Evolutionary conservation across 805 yeast species (phyloP).

Genomic region (Geotrichum ghanense): DNA sequence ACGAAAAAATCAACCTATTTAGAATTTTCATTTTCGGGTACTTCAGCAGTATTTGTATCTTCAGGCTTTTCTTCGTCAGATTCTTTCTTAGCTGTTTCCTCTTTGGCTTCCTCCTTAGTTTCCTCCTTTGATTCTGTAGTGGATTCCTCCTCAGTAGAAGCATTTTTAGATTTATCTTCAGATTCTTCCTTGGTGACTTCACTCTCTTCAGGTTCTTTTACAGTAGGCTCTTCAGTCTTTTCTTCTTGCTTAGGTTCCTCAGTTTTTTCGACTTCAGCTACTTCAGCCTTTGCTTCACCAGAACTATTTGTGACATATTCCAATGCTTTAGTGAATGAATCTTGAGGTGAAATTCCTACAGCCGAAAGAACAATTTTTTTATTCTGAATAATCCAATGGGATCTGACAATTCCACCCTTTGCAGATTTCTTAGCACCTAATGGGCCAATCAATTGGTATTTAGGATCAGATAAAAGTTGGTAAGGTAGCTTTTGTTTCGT

Average conservation of each 20-base stretch:
- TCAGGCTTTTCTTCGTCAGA: too few species aligned
- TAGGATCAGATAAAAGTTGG: constrained; percentile 67
- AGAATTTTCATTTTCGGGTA: too few species aligned
- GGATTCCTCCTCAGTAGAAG: too few species aligned
- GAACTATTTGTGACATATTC: constrained; percentile 10
- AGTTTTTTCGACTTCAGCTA: constrained; percentile 2
- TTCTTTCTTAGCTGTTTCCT: too few species aligned
- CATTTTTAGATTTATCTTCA: too few species aligned
- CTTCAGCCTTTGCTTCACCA: constrained; percentile 1
- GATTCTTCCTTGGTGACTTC: too few species aligned
- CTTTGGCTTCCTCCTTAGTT: too few species aligned
- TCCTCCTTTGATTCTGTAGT: too few species aligned
- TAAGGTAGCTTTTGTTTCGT: constrained; percentile 64
- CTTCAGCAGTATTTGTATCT: too few species aligned
- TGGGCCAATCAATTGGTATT: constrained; percentile 50
- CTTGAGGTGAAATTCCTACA: constrained; percentile 38
- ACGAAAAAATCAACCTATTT: too few species aligned
- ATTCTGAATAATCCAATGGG: constrained; percentile 84
- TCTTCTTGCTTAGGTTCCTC: constrained; percentile 1
- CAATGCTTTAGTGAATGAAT: constrained; percentile 22
- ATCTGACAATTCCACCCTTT: constrained; percentile 56
- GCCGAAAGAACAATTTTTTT: constrained; percentile 52
- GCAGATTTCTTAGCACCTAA: constrained; percentile 73
- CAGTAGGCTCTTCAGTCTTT: constrained; percentile 3
- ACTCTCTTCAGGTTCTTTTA: too few species aligned